phyloP scores from a whole-genome alignment of 352 stramenopile species.

The Phytophthora sojae region DNA sequence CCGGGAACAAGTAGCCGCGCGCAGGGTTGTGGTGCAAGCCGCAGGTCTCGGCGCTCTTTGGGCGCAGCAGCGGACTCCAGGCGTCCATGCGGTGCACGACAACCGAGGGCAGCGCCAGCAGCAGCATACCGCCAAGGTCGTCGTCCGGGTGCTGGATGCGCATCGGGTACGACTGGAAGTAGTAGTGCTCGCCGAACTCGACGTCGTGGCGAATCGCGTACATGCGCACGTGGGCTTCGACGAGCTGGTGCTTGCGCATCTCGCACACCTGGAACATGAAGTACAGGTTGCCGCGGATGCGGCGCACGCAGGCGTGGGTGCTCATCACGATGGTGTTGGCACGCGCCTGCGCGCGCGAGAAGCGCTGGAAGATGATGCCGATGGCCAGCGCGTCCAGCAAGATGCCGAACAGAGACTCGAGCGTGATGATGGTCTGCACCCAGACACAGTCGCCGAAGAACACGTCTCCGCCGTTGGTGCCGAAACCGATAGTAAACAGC shows the following conservation, averaged over 20 bases:
- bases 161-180: slow-evolving; percentile 95
- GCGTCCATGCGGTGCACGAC: slow-evolving; percentile 94
- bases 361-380: slow-evolving; percentile 95
- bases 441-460: slow-evolving; percentile 94
- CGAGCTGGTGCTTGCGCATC: slow-evolving; percentile 95
- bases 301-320: slow-evolving; percentile 91
- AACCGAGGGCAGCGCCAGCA: slow-evolving; percentile 91
- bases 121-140: slow-evolving; percentile 90
- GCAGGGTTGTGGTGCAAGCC: slow-evolving; percentile 72
- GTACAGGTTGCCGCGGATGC: slow-evolving; percentile 91
- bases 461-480: slow-evolving; percentile 77
- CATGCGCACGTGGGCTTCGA: slow-evolving; percentile 94
- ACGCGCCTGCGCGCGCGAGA: slow-evolving; percentile 91
- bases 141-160: slow-evolving; percentile 94
- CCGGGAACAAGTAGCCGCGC: slow-evolving; percentile 72
- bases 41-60: slow-evolving; percentile 55
- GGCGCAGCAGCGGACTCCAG: slow-evolving; percentile 91
- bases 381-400: slow-evolving; percentile 95
- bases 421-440: slow-evolving; percentile 93
- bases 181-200: slow-evolving; percentile 75
- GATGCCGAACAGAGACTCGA: slow-evolving; percentile 91
- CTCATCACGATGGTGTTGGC: slow-evolving; percentile 95
- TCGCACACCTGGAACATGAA: slow-evolving; percentile 94
- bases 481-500: slow-evolving; percentile 85
- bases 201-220: slow-evolving; percentile 92